Conservation (phyloP, 192 early-diverging fungal species). For the Linnemannia elongata region DNA sequence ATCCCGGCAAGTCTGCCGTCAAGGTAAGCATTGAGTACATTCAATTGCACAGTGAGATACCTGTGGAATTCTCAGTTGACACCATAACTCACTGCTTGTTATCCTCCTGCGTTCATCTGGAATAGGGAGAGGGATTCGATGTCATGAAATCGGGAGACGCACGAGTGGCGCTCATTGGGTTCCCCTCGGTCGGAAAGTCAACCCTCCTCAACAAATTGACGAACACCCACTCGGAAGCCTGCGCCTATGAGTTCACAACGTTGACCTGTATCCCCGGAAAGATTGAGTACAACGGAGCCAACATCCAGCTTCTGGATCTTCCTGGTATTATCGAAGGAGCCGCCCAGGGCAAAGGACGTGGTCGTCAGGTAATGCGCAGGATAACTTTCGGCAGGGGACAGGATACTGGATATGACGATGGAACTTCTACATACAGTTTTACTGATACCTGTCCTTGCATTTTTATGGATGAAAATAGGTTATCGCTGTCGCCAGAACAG, state of each 20-base stretch:
- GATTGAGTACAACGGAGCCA: conserved; percentile 95
- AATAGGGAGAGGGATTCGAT: conserved; percentile 93
- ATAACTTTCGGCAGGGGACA: background rate
- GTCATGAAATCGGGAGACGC: conserved; percentile 98
- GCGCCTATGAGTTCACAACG: conserved; percentile 96
- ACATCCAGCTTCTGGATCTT: conserved; percentile 98
- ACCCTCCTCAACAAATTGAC: conserved; percentile 94
- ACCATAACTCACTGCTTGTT: background rate
- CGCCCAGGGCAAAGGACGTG: conserved; percentile 96
- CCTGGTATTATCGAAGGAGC: conserved; percentile 99
- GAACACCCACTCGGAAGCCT: conserved; percentile 90
- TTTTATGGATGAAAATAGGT: conserved; percentile 1
- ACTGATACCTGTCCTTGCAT: background rate
- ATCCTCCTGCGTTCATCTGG: background rate
- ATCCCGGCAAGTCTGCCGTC: conserved; percentile 72
- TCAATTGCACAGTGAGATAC: background rate
- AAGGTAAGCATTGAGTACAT: conserved; percentile 32
- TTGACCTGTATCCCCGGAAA: conserved; percentile 96
- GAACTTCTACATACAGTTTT: background rate
- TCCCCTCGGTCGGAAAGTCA: conserved; percentile 99
- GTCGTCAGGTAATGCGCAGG: conserved; percentile 81
- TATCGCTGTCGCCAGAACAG: conserved; percentile 96
- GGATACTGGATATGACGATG: background rate
- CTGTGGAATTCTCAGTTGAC: background rate
- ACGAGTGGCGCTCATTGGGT: conserved; percentile 94